A percentile compares a stretch with the other conserved stretches of the same genome.
These are phyloP conservation scores for Penicillium daleae DNA, from an alignment of 495 filamentous ascomycete genomes.

Conservation along the genomic window DNA sequence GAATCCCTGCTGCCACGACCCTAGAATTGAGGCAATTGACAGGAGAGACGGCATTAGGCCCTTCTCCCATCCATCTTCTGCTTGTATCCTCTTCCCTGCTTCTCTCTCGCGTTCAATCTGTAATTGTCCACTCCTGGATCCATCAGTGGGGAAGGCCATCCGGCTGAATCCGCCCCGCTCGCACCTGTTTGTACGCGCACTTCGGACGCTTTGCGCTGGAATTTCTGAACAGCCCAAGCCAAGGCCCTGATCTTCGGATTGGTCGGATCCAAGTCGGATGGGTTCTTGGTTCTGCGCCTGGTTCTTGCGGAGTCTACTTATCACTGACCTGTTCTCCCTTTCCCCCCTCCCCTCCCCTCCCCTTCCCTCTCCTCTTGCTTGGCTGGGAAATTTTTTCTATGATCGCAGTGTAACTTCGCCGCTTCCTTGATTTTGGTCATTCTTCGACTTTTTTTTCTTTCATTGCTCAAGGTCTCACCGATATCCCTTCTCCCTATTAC, in stretches of 20 bases:
- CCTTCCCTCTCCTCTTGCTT: background rate
- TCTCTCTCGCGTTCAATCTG: background rate
- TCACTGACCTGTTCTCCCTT: slow-evolving; percentile 1
- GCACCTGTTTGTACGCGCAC: slow-evolving; percentile 1
- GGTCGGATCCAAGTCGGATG: slow-evolving; percentile 7
- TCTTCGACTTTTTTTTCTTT: background rate
- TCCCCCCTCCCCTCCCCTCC: background rate
- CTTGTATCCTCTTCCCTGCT: background rate
- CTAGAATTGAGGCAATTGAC: background rate
- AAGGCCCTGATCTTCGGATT: slow-evolving; percentile 11
- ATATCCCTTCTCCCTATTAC: background rate
- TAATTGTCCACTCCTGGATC: background rate
- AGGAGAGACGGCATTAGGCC: background rate
- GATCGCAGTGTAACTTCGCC: background rate
- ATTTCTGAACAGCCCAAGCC: background rate
- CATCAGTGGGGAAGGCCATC: slow-evolving; percentile 19
- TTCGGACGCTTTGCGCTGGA: background rate
- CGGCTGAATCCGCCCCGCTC: slow-evolving; percentile 25
- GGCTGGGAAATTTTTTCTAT: background rate
- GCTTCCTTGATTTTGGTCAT: slow-evolving; percentile 2
- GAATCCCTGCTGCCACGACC: background rate
- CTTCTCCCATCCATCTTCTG: background rate
- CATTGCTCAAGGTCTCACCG: background rate
- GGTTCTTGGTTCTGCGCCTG: slow-evolving; percentile 4
- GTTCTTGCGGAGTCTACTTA: slow-evolving; percentile 7